phyloP scores from a whole-genome alignment of 371 early-diverging fungal species.

The Syncephalastrum racemosum region DNA sequence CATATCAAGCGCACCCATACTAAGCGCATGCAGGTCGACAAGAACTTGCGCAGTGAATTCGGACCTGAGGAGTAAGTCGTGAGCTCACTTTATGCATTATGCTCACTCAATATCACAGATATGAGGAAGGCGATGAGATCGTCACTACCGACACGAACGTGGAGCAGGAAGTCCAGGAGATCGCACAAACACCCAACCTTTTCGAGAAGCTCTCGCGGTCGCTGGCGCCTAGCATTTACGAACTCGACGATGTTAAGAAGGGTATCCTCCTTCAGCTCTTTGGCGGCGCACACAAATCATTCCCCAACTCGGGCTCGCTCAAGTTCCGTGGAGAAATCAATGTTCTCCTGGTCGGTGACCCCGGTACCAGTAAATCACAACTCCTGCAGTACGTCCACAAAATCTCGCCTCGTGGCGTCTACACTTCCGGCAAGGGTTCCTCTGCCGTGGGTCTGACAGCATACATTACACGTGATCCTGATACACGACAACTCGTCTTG shows the following conservation, averaged over 20 bases:
- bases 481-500: constrained; percentile 94
- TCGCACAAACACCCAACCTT: constrained; percentile 66
- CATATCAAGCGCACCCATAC: constrained; percentile 84
- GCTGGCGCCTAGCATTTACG: constrained; percentile 96
- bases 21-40: constrained; percentile 60
- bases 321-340: constrained; percentile 94
- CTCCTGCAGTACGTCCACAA: constrained; percentile 94
- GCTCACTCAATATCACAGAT: constrained; percentile 20
- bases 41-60: constrained; percentile 43
- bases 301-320: constrained; percentile 72
- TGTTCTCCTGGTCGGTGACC: constrained; percentile 98
- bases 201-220: constrained; percentile 84
- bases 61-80: constrained; percentile 44
- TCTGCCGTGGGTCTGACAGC: constrained; percentile 99
- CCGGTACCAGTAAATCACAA: constrained; percentile 99
- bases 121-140: constrained; percentile 70
- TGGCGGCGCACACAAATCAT: constrained; percentile 91
- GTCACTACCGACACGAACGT: constrained; percentile 58
- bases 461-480: constrained; percentile 97
- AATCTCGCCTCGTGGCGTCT: constrained; percentile 97
- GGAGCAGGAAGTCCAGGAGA: constrained; percentile 60
- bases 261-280: constrained; percentile 97
- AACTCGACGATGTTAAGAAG: constrained; percentile 98
- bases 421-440: constrained; percentile 99
- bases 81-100: background rate